A percentile compares a stretch with the other conserved stretches of the same genome.
phyloP scores from a whole-genome alignment of 2,329 filamentous ascomycete species.

The Blastomyces emzantsi region DNA sequence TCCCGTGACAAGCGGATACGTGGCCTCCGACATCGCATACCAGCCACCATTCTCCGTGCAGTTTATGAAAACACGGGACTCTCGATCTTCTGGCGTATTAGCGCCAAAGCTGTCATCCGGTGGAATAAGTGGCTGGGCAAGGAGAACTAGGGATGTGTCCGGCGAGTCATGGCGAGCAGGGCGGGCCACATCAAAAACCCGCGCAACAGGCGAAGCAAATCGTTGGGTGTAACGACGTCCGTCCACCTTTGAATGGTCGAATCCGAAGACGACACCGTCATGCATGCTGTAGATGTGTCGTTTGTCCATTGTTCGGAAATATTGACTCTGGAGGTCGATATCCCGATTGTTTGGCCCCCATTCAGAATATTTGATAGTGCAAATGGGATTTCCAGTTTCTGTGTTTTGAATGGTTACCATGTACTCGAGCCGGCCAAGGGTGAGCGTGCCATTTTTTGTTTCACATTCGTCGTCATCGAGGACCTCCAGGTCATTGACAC shows the following conservation, averaged over 20 bases:
- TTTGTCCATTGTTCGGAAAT: slow-evolving; percentile 69
- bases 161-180: slow-evolving; percentile 57
- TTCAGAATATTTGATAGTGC: slow-evolving; percentile 85
- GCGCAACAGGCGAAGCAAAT: slow-evolving; percentile 67
- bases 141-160: slow-evolving; percentile 68
- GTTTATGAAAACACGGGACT: slow-evolving; percentile 71
- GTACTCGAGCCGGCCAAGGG: slow-evolving; percentile 81
- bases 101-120: slow-evolving; percentile 35
- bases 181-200: slow-evolving; percentile 80
- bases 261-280: slow-evolving; percentile 73
- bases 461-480: slow-evolving; percentile 64
- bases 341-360: slow-evolving; percentile 93
- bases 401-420: slow-evolving; percentile 73
- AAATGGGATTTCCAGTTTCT: slow-evolving; percentile 65
- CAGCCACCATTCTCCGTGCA: slow-evolving; percentile 78
- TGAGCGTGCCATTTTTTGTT: slow-evolving; percentile 62
- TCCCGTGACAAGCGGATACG: slow-evolving; percentile 77
- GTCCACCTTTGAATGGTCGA: slow-evolving; percentile 55
- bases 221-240: slow-evolving; percentile 57
- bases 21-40: slow-evolving; percentile 83
- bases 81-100: slow-evolving; percentile 41
- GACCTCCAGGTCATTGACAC: slow-evolving; percentile 52
- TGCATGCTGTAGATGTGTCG: slow-evolving; percentile 82
- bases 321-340: slow-evolving; percentile 75
- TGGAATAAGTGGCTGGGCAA: slow-evolving; percentile 73